Evolutionary conservation across 345 rosid species (phyloP).

Genomic region (Combretum micranthum): DNA sequence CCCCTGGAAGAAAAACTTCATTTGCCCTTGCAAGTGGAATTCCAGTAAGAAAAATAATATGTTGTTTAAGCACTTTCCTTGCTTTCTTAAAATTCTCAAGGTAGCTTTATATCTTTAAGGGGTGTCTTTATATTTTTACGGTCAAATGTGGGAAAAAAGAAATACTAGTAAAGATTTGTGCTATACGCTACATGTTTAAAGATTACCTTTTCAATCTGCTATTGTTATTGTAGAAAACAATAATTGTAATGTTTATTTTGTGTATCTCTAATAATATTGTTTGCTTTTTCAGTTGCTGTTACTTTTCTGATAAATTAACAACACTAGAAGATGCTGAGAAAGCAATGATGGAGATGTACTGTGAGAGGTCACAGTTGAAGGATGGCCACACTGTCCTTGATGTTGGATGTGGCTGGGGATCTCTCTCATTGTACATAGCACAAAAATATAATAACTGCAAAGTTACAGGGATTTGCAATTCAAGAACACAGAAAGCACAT

Average conservation of each 20-base stretch:
- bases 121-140: no score
- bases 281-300: slow-evolving; percentile 52
- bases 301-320: slow-evolving; percentile 42
- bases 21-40: no score
- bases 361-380: slow-evolving; percentile 56
- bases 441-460: slow-evolving; percentile 57
- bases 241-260: background rate
- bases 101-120: no score
- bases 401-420: slow-evolving; percentile 94
- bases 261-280: slow-evolving; percentile 1
- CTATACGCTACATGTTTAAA: no score
- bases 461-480: slow-evolving; percentile 79
- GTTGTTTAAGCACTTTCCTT: no score
- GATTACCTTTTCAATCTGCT: background rate
- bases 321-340: slow-evolving; percentile 79
- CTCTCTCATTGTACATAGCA: slow-evolving; percentile 67
- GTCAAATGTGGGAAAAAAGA: no score
- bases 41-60: no score
- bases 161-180: no score
- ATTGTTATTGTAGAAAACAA: background rate
- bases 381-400: slow-evolving; percentile 80
- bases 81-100: no score
- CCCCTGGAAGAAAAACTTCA: no score
- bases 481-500: slow-evolving; percentile 57
- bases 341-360: slow-evolving; percentile 64